Evolutionary conservation across 1,139 yeast genomes (phyloP), one percentile per base, ranked within the genome.

Genomic region (Sugiyamaella japonica): DNA sequence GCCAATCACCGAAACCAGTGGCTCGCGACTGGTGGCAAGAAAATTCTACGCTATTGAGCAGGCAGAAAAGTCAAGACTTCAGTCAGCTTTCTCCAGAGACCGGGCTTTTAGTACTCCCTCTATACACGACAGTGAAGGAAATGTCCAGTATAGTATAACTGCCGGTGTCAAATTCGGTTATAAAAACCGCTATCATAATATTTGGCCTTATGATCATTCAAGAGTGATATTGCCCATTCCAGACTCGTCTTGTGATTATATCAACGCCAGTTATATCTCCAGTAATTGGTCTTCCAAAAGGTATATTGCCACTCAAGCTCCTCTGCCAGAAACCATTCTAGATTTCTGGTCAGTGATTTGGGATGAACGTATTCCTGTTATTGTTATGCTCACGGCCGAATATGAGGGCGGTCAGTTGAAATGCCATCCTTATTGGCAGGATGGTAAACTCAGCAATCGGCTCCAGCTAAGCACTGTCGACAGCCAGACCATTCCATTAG

Each of bases 241-340:
- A 53, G 47, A 42, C 20, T 49, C 47, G 8, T 48, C 56, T 12
- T 60, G 65, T 56, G 83, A 81, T 61, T 82, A 85, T 64, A 80
- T 85, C 63, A 85, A 85, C 66, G 90, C 89, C 1, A 81, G 82
- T 59, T 81, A 80, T 63, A 70, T 84, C 23, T 62, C 70, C 2
- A 70, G 63, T 50, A 63, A 54, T n/a, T 59, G 58, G 61, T 76
- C 66, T 31, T 61, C 62, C 49, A 63, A 50, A 36, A 73, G 78
- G 50, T 86, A 85, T 66, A 85, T 89, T 60, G 96, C 96, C 0
- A 85, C 96, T 0, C 96, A 89, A 62, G 96, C 95, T 0, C 97
- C 97, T 1, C 70, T 89, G 40, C 82, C 84, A 1, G 81, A 84
- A 20, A 87, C 96, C 0, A 78, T 85, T 56, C 84, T 82, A 12